Evolutionary conservation across 2,329 filamentous ascomycete genomes (phyloP), one percentile per base, ranked within the genome.

Genomic region (Cladobotryum protrusum): DNA sequence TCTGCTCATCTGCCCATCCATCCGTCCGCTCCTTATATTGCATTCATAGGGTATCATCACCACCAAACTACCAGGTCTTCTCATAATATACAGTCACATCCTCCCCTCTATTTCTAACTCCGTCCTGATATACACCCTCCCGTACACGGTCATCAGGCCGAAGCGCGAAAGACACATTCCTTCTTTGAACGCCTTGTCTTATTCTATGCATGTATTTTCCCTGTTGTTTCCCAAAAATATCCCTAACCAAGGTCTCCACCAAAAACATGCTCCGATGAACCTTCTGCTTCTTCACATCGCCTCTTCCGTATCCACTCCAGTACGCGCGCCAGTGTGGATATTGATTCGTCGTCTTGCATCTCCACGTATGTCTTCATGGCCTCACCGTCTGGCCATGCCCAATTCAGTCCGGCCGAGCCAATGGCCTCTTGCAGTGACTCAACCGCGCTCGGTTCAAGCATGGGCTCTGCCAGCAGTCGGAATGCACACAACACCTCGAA

Each of bases 401-500:
- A 68, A 11, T 48, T 54, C 48, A 63, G 41, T 12, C 54, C 57
- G 33, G 58, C 54, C 14, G 54, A 52, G 35, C 62, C 58, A 32
- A 67, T 52, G 8, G 52, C 54, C 4, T 56, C 49, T 42, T 64
- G 58, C n/a, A 75, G 56, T 39, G 58, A 54, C 14, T 53, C 50
- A 47, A 71, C 60, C 33, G 56, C 57, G n/a, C 61, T 56, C 9
- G 54, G 53, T 5, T 62, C 59, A 1, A 78, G 64, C 51, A 69
- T 63, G 6, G 69, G 69, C 50, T 73, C 68, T 4, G 71, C 74
- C 55, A 78, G 72, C 4, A 73, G 67, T 12, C 74, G 69, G 60
- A 78, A 81, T 11, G 66, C 67, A 54, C 72, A 76, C 7, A 77
- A 55, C 24, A 68, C 67, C 20, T 70, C 63, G 12, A 59, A 56